Evolutionary conservation across 108 stramenopile genomes (phyloP).

Genomic region (Parmales sp.): DNA sequence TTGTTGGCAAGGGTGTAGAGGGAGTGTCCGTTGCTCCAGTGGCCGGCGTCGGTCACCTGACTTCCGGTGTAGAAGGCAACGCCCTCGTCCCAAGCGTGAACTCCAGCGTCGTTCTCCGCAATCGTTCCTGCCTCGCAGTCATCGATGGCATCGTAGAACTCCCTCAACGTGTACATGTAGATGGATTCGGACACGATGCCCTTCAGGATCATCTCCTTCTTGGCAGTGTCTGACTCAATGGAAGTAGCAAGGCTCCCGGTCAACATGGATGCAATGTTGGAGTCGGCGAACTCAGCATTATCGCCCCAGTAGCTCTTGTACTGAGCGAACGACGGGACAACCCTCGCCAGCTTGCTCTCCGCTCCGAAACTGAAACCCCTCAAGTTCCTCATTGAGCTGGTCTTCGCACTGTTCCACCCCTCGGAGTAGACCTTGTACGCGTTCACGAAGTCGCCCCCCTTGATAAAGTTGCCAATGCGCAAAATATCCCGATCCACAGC

Average conservation of each 20-base stretch:
- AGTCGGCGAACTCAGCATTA: not conserved
- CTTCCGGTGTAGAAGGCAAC: conserved; percentile 50
- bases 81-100: conserved; percentile 58
- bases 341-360: not conserved
- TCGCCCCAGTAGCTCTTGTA: not conserved
- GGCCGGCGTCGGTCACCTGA: too few relatives aligned
- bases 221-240: conserved; percentile 2
- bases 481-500: not conserved
- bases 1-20: conserved; percentile 52
- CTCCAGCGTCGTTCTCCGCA: conserved; percentile 47
- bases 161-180: conserved; percentile 60
- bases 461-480: not conserved
- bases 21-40: conserved; percentile 37
- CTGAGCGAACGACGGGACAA: not conserved
- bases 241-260: not conserved
- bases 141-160: conserved; percentile 58
- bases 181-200: conserved; percentile 5
- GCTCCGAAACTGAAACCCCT: not conserved
- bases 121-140: conserved; percentile 48
- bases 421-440: not conserved
- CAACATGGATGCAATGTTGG: not conserved
- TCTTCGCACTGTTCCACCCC: conserved; percentile 2
- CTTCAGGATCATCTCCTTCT: not conserved
- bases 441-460: not conserved
- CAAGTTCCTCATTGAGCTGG: not conserved